Base-by-base conservation (phyloP, 2,329 filamentous ascomycete species). In the Salinomyces thailandicus region DNA sequence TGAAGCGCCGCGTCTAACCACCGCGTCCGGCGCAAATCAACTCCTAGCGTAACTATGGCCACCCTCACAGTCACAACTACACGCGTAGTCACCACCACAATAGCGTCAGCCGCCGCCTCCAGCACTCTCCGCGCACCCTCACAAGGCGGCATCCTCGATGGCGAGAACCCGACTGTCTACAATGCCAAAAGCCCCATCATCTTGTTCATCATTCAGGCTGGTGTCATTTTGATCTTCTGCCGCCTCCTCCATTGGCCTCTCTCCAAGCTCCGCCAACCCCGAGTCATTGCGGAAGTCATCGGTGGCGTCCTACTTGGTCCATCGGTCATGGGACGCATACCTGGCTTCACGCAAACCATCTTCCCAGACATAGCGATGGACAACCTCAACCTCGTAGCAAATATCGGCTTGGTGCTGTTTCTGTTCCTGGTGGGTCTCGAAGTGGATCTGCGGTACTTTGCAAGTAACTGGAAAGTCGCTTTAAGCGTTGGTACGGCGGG, bases 391-490 rank as follows among this genome's bases (percentile, higher is more conserved):
- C 72, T 87, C 36, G 82, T 85, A 30, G 85, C 86, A 30, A 93
- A 91, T 49, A 62, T 94, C 3, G 86, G 86, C 5, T 66, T 94
- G 35, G 73, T 93, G 11, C 68, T 94, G 5, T 93, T 91, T 56
- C 67, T 94, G 22, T 94, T 94, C 61, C 69, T 93, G 39, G 85
- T 93, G 16, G 86, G 85, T 2, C 69, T 94, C 3, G 86, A 94
- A 63, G 85, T 87, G 30, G 85, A 94, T 53, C 66, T 93, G 28
- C 73, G 81, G 27, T 77, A 85, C 51, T 72, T 93, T 41, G 61
- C 78, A 18, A 77, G 72, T 51, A 93, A 93, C 54, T 93, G 85
- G 85, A 75, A 73, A 31, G 69, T 86, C 4, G 85, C 86, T 0
- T 59, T 81, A 13, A 81, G 77, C 49, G 86, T 94, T 2, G 83